phyloP scores from a whole-genome alignment of 768 basidiomycete genomes.

The Cystobasidium ongulense region DNA sequence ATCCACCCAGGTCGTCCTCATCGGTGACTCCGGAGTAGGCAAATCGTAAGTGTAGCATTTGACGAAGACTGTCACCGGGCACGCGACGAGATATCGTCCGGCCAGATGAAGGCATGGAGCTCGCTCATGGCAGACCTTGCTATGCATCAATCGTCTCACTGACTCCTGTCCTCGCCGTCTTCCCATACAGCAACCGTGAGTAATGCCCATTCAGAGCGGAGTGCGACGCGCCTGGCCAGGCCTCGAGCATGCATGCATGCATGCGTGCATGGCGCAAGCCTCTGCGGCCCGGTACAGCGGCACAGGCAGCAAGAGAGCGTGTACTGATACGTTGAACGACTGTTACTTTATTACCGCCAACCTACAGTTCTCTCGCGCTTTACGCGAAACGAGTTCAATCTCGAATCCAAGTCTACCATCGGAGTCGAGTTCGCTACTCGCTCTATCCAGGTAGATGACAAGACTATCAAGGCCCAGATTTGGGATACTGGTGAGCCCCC shows the following conservation, averaged over 20 bases:
- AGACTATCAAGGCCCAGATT: conserved; percentile 94
- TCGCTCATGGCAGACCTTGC: too few species aligned
- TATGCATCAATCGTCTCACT: too few species aligned
- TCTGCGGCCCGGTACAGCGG: too few species aligned
- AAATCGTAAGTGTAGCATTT: conserved; percentile 72
- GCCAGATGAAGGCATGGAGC: neutral
- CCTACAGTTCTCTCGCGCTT: conserved; percentile 91
- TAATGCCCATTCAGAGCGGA: neutral
- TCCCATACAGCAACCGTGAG: conserved; percentile 3
- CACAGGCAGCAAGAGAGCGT: conserved; percentile 54
- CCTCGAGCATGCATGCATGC: too few species aligned
- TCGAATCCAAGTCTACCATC: conserved; percentile 98
- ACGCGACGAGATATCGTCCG: neutral
- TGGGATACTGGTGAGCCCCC: conserved; percentile 85
- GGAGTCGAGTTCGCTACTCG: conserved; percentile 98
- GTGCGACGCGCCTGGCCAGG: neutral
- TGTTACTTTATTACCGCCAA: neutral
- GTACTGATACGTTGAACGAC: conserved; percentile 41
- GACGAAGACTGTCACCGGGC: neutral
- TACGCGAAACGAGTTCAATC: conserved; percentile 98
- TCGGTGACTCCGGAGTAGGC: conserved; percentile 97
- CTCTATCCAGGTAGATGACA: conserved; percentile 86
- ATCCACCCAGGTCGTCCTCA: conserved; percentile 73
- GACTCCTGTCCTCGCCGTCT: neutral
- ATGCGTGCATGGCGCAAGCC: neutral